Conservation (phyloP, 352 stramenopile genomes). For the Phytophthora parvispora region DNA sequence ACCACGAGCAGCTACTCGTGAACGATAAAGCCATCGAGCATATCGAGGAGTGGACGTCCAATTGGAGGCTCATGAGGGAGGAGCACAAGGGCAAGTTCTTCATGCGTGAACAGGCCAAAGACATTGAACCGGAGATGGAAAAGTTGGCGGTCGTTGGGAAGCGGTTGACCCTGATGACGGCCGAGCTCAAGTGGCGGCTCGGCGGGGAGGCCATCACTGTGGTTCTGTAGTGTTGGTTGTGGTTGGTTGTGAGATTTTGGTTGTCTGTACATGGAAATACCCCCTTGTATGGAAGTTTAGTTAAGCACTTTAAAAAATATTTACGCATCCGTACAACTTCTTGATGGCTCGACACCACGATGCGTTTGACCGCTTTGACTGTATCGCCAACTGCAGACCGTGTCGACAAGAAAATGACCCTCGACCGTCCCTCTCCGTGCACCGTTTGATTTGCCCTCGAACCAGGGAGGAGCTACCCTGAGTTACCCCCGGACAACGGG, state of each 20-base stretch:
- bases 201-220: conserved; percentile 7
- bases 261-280: too few relatives aligned
- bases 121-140: conserved; percentile 17
- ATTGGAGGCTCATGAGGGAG: conserved; percentile 18
- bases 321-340: neutral
- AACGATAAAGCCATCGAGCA: conserved; percentile 22
- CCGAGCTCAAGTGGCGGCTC: conserved; percentile 23
- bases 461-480: neutral
- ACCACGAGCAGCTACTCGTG: neutral
- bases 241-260: too few relatives aligned
- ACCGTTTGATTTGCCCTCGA: conserved; percentile 6
- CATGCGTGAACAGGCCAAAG: conserved; percentile 13
- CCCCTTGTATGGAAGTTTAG: too few relatives aligned
- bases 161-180: conserved; percentile 5
- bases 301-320: neutral
- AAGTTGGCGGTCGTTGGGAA: conserved; percentile 4
- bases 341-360: neutral
- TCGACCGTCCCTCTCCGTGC: conserved; percentile 1
- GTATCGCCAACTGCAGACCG: too few relatives aligned
- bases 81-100: conserved; percentile 31
- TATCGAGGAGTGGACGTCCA: conserved; percentile 13
- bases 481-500: conserved; percentile 8
- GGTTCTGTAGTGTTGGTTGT: conserved; percentile 6
- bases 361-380: too few relatives aligned
- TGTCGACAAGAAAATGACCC: too few relatives aligned